Conservation (phyloP, 192 early-diverging fungal species). For the Linnemannia schmuckeri region DNA sequence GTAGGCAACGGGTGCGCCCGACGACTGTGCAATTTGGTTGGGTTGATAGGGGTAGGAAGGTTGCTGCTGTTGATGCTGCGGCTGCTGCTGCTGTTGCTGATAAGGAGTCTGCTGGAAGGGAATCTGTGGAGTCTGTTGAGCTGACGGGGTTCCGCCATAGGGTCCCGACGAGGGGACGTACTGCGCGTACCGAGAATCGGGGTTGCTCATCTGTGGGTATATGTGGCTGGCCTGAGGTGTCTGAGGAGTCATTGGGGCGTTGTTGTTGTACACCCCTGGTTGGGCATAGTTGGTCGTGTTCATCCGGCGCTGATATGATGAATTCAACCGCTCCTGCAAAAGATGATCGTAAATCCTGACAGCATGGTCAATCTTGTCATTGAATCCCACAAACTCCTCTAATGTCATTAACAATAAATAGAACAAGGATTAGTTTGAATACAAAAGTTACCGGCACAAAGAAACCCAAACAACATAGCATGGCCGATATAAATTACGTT, state of each 20-base stretch:
- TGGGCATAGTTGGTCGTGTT: slow-evolving; percentile 38
- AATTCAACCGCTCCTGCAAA: slow-evolving; percentile 45
- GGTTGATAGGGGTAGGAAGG: slow-evolving; percentile 13
- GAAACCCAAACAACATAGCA: not conserved
- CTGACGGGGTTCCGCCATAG: slow-evolving; percentile 11
- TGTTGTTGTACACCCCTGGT: slow-evolving; percentile 26
- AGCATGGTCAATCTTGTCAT: slow-evolving; percentile 55
- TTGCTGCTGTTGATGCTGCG: slow-evolving; percentile 18
- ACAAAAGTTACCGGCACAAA: not conserved
- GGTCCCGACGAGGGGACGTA: slow-evolving; percentile 32
- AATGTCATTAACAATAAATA: not conserved
- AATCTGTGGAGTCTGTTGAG: slow-evolving; percentile 28
- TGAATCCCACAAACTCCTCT: slow-evolving; percentile 53
- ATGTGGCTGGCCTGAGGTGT: slow-evolving; percentile 35
- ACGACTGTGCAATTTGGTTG: slow-evolving; percentile 3
- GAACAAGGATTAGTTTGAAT: not conserved
- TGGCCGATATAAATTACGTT: slow-evolving; percentile 58
- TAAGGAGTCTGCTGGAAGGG: slow-evolving; percentile 29
- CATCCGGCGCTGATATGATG: slow-evolving; percentile 41
- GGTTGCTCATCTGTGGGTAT: slow-evolving; percentile 31
- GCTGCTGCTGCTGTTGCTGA: slow-evolving; percentile 31
- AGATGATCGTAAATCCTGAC: slow-evolving; percentile 50
- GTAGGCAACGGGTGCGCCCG: not conserved
- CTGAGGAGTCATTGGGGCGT: slow-evolving; percentile 5
- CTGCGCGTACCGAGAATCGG: slow-evolving; percentile 41